Base-by-base conservation (phyloP, 2,329 filamentous ascomycete species). In the Ceratocystis ficicola region DNA sequence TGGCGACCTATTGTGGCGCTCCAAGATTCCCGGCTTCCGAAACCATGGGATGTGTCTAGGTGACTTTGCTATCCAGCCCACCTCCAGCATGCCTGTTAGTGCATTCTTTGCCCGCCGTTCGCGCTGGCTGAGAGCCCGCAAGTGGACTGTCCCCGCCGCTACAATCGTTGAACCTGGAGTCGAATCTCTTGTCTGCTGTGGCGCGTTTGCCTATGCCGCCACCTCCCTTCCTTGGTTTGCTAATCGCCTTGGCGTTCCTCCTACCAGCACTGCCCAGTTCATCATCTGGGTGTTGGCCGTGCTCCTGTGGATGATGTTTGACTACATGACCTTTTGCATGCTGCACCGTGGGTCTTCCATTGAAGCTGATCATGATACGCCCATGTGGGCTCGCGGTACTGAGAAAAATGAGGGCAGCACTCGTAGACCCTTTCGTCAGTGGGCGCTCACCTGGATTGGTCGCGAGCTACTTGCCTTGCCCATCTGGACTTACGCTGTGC, bases 101-200 rank as follows among this genome's bases (percentile, higher is more conserved):
- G 86, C 89, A 32, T 97, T 96, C 73, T 81, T 89, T 59, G 88
- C 86, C 4, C 86, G 94, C 12, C 83, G 94, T 28, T 86, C 92
- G 3, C 83, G 94, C 63, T 99, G 94, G 94, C 79, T 97, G 28
- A 84, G 94, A 5, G 95, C 96, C 1, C 82, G 94, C 59, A 99
- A 99, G 74, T 97, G 90, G 78, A 96, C 93, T 0, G 94, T 99
- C 15, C 81, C 90, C 1, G 79, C 88, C 0, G 95, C 94, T 0
- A 97, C 95, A 0, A 78, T 96, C 1, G 89, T 96, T 2, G 94
- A 99, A 73, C 94, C 93, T 0, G 92, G 91, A 1, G 91, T 95
- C 0, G 94, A 99, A 74, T 88, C 87, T 32, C 82, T 99, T 44
- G 73, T 97, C 0, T 96, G 91, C 75, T 90, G 87, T 25, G 76